phyloP scores from a whole-genome alignment of 129 eudicot genomes.

The Tagetes erecta region DNA sequence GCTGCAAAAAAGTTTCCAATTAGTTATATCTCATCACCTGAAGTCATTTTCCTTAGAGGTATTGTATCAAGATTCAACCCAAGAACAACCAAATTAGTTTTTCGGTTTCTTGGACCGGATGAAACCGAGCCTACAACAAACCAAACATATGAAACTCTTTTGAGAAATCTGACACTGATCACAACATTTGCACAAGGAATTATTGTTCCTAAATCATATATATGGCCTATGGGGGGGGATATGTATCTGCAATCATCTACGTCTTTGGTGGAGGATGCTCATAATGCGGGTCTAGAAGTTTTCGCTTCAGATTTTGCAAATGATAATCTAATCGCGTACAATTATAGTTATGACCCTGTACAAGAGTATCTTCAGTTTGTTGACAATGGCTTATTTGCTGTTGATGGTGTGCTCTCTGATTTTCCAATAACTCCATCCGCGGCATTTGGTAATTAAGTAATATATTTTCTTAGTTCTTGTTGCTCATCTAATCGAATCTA shows the following conservation, averaged over 20 bases:
- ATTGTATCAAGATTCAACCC: slow-evolving; percentile 45
- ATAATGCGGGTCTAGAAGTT: slow-evolving; percentile 59
- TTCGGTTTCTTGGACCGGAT: slow-evolving; percentile 58
- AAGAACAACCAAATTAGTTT: slow-evolving; percentile 54
- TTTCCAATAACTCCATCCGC: slow-evolving; percentile 82
- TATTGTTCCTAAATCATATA: slow-evolving; percentile 77
- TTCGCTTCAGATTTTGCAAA: slow-evolving; percentile 65
- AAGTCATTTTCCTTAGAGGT: slow-evolving; percentile 65
- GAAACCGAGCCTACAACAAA: slow-evolving; percentile 72
- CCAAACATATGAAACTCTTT: slow-evolving; percentile 74
- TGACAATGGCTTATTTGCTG: slow-evolving; percentile 86
- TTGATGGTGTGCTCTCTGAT: slow-evolving; percentile 94
- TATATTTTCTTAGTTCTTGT: background rate
- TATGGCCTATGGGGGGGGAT: slow-evolving; percentile 58
- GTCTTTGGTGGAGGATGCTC: slow-evolving; percentile 81
- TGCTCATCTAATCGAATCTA: background rate
- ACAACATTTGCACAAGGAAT: slow-evolving; percentile 79
- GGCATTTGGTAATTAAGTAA: slow-evolving; percentile 50
- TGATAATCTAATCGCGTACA: slow-evolving; percentile 61
- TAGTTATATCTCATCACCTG: slow-evolving; percentile 81
- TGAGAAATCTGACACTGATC: slow-evolving; percentile 63
- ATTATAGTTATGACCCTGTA: slow-evolving; percentile 56
- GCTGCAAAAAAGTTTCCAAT: slow-evolving; percentile 40
- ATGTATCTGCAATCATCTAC: slow-evolving; percentile 55
- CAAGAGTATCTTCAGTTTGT: slow-evolving; percentile 60